Evolutionary conservation across 805 yeast genomes (phyloP), one percentile per base, ranked within the genome.

Genomic region (Metschnikowia corniflorae): DNA sequence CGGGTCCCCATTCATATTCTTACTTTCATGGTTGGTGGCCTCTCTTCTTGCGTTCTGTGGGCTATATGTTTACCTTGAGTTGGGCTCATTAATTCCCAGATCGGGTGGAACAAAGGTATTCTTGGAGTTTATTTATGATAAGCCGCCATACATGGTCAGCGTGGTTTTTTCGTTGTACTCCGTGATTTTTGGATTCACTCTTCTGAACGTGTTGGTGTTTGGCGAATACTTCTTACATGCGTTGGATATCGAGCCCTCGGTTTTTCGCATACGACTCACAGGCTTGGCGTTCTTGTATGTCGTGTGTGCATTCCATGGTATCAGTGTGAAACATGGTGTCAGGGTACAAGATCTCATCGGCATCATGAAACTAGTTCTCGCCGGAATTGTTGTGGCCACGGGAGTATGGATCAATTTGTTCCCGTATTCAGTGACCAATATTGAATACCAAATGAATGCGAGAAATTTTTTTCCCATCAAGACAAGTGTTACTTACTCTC

Each of bases 81-180:
- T 83, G 39, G 93, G 91, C 0, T 73, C 82, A 7, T 67, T 81
- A 51, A 65, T 82, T 7, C 88, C 91, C 0, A 63, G 83, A 47
- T 78, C 81, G 42, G 93, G 94, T 3, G 94, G 91, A 0, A 73
- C 80, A 26, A 84, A 84, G 51, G 80, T 78, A 15, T 84, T 84
- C 44, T 56, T 84, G 39, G 91, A 83, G 51, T 76, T 72, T 43
- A 75, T 82, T 15, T 84, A 78, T 53, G 70, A 71, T 33, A 73
- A 60, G 42, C 94, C 93, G 0, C 65, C 60, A 34, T 63, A 77
- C 63, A 53, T 80, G 51, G 66, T 73, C 28, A 70, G 77, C 30
- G 79, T 75, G 13, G 61, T 73, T 3, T 70, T 73, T 40, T 67
- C 72, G 32, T 45, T 75, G 1, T 75, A 66, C 42, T 65, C 77